Percentiles rank a stretch among this genome's conserved stretches.
These are phyloP conservation scores for Olyra latifolia DNA, from an alignment of 176 grass and related monocot species.

Conservation along the genomic window DNA sequence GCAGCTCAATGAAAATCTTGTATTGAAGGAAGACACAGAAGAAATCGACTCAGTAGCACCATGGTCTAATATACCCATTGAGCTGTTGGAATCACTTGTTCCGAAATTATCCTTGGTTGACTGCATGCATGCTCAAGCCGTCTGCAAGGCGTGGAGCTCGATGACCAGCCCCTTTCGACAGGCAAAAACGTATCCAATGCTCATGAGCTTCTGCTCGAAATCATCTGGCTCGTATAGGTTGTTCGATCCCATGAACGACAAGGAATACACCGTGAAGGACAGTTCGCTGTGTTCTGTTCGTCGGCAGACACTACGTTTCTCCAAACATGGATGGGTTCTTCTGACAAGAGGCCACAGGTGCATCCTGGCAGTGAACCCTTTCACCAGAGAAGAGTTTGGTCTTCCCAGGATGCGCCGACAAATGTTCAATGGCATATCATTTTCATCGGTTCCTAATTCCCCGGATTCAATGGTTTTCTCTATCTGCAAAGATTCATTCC, in stretches of 20 bases:
- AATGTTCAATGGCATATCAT: background rate
- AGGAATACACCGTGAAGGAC: background rate
- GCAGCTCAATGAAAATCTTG: background rate
- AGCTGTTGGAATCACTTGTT: slow-evolving; percentile 11
- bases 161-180: background rate
- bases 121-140: background rate
- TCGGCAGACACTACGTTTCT: background rate
- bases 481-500: background rate
- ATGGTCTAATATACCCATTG: slow-evolving; percentile 15
- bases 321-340: slow-evolving; percentile 22
- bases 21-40: background rate
- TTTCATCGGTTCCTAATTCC: slow-evolving; percentile 2
- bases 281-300: background rate
- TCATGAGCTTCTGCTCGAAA: background rate
- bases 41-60: background rate
- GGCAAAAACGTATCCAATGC: slow-evolving; percentile 1
- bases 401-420: background rate
- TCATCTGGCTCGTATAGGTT: background rate
- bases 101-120: background rate
- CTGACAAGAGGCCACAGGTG: background rate
- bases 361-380: background rate
- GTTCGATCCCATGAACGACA: background rate
- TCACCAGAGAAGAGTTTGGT: background rate
- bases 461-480: slow-evolving; percentile 15
- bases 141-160: slow-evolving; percentile 14